These are phyloP conservation scores for Tricholoma sp. DNA, from an alignment of 768 basidiomycete genomes.

Conservation along the genomic window DNA sequence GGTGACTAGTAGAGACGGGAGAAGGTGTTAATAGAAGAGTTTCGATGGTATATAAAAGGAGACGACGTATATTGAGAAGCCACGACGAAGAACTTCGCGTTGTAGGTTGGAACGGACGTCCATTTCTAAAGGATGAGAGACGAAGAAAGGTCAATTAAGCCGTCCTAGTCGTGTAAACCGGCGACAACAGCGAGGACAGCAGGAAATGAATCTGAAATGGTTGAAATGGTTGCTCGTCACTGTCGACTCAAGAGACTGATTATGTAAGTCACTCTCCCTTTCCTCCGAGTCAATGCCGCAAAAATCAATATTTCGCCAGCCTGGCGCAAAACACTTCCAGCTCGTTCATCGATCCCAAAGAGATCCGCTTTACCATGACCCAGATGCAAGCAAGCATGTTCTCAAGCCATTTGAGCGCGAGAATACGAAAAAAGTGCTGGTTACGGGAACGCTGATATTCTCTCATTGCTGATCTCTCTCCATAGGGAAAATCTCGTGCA, in stretches of 20 bases:
- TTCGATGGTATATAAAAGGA: constrained; percentile 21
- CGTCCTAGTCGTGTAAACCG: constrained; percentile 16
- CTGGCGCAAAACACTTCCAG: constrained; percentile 91
- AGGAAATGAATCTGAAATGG: constrained; percentile 10
- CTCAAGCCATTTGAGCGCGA: constrained; percentile 75
- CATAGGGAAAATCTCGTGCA: constrained; percentile 73
- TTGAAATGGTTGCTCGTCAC: constrained; percentile 9
- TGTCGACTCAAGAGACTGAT: constrained; percentile 11
- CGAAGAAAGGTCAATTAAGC: constrained; percentile 23
- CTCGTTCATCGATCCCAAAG: constrained; percentile 95
- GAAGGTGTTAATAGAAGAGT: constrained; percentile 34
- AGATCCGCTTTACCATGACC: constrained; percentile 93
- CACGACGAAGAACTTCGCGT: constrained; percentile 75
- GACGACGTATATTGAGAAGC: constrained; percentile 84
- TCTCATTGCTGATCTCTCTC: constrained; percentile 12
- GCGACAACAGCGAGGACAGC: constrained; percentile 4
- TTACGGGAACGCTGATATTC: constrained; percentile 5
- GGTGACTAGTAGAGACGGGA: constrained; percentile 79
- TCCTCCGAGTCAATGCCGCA: constrained; percentile 55
- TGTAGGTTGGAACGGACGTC: constrained; percentile 54
- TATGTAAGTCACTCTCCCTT: constrained; percentile 29
- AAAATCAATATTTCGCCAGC: constrained; percentile 86
- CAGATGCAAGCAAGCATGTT: constrained; percentile 85
- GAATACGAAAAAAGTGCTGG: constrained; percentile 59
- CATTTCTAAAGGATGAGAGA: constrained; percentile 26